Base-by-base conservation (phyloP, 768 basidiomycete genomes). In the Tremella fuciformis region DNA sequence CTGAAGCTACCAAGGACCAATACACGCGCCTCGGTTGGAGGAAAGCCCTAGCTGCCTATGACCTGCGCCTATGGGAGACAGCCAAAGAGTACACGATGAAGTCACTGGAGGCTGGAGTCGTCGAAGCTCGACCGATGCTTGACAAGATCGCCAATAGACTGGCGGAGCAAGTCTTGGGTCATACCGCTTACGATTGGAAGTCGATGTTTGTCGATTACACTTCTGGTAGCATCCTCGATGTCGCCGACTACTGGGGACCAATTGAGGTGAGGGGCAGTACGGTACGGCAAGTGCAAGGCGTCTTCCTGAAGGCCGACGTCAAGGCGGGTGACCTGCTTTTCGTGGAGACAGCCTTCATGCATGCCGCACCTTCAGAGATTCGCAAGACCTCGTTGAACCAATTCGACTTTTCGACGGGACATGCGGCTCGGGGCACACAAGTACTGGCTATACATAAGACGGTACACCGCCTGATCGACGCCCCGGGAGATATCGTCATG, bases 221-320 rank as follows among this genome's bases (percentile, higher is more conserved):
- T 29, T 18, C 6, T 7, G 8, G 22, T 3, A 37, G 15, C 8
- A 7, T 15, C 18, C 34, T 58, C n/a, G 56, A 58, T 16, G 56
- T 58, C 13, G 52, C 58, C 3, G 53, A 60, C 24, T 60, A 47
- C 48, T n/a, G 13, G 1, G 58, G 58, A 13, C 52, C 58, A 1
- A 38, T 60, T 3, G 37, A 37, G 16, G 11, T 34, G 29, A 34
- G 29, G 11, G 29, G 11, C 29, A 34, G 29, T 11, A 34, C 29
- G 4, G 47, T 55, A 6, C 19, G 11, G 13, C n/a, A 8, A n/a
- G 24, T 54, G 15, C 53, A 16, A 13, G 53, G 37, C n/a, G n/a
- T 60, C 15, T 18, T 53, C 8, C 3, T 50, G 41, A 60, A 52
- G 3, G 16, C 16, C 15, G 26, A 49, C 21, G 53, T 60, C 22